These are phyloP conservation scores for Clonostachys sp. DNA, from an alignment of 2,329 filamentous ascomycete species.

Conservation along the genomic window DNA sequence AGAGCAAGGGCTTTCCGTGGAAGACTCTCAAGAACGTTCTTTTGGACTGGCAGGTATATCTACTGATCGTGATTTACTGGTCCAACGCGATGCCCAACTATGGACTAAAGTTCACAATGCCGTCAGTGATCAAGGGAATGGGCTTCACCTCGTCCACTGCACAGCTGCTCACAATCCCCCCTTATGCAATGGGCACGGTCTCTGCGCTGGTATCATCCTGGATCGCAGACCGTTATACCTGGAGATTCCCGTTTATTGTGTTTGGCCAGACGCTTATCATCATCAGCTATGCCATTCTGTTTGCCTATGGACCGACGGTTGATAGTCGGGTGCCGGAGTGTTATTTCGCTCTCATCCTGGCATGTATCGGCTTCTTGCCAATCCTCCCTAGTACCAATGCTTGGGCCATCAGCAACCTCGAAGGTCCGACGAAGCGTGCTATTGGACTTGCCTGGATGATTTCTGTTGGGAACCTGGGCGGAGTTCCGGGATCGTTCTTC, in stretches of 20 bases:
- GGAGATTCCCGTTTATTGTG: neutral
- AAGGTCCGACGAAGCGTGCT: conserved; percentile 17
- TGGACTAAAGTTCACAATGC: conserved; percentile 1
- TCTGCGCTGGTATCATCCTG: neutral
- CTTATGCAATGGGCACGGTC: neutral
- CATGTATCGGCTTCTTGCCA: neutral
- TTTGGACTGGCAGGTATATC: neutral
- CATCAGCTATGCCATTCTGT: neutral
- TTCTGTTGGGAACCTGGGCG: conserved; percentile 10
- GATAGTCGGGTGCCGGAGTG: conserved; percentile 5
- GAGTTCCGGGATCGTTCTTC: conserved; percentile 15
- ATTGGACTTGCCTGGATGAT: conserved; percentile 24
- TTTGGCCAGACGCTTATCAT: neutral
- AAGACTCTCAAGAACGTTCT: neutral
- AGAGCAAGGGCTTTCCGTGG: neutral
- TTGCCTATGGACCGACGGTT: neutral
- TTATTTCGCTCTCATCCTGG: neutral
- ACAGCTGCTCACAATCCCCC: neutral
- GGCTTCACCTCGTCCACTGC: conserved; percentile 44
- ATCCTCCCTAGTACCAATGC: conserved; percentile 9
- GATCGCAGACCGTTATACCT: neutral
- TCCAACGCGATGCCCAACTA: conserved; percentile 1
- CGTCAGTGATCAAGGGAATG: conserved; percentile 23
- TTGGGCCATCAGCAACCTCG: conserved; percentile 20
- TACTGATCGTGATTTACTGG: neutral